Evolutionary conservation across 2,329 filamentous ascomycete species (phyloP).

Genomic region (Fusarium incarnatum): DNA sequence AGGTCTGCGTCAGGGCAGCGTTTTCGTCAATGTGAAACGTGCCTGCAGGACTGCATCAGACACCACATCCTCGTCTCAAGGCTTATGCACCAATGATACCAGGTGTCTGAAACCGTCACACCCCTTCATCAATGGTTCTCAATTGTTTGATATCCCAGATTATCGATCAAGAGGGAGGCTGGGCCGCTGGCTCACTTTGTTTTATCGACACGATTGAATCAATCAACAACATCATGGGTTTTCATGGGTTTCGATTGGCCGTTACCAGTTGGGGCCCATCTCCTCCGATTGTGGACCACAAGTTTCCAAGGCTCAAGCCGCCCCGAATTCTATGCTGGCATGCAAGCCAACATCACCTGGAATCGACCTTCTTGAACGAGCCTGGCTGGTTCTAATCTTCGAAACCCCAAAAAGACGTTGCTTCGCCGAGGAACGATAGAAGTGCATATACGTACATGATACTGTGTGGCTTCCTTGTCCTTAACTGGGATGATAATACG

Average conservation of each 20-base stretch:
- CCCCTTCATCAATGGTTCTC: conserved; percentile 30
- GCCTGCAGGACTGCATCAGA: conserved; percentile 61
- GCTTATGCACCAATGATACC: conserved; percentile 51
- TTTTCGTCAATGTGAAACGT: conserved; percentile 61
- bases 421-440: neutral
- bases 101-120: conserved; percentile 41
- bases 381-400: conserved; percentile 7
- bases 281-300: neutral
- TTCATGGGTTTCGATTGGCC: conserved; percentile 19
- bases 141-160: conserved; percentile 11
- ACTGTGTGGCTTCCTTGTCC: conserved; percentile 19
- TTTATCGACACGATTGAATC: conserved; percentile 39
- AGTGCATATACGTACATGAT: neutral
- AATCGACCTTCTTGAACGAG: conserved; percentile 19
- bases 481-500: conserved; percentile 3
- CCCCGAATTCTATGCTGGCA: neutral
- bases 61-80: conserved; percentile 49
- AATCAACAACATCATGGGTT: conserved; percentile 12
- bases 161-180: conserved; percentile 18
- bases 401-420: neutral
- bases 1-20: conserved; percentile 40
- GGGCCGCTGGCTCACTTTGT: conserved; percentile 14
- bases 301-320: neutral
- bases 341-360: neutral
- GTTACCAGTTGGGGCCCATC: conserved; percentile 4